Evolutionary conservation across 495 filamentous ascomycete species (phyloP).

Genomic region (Xylaria nigripes): DNA sequence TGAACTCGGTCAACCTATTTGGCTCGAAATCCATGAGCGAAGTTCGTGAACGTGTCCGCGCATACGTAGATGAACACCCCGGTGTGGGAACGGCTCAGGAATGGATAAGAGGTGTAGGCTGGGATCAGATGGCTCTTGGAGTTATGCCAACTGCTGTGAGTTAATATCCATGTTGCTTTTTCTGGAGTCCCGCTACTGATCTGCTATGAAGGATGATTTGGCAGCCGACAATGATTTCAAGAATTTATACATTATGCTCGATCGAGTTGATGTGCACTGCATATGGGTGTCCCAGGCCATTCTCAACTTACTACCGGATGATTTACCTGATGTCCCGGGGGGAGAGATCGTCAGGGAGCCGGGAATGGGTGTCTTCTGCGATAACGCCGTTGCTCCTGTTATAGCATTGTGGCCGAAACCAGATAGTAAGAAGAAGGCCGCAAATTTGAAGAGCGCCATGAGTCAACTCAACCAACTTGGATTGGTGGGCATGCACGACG

Average conservation of each 20-base stretch:
- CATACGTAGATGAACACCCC: conserved; percentile 36
- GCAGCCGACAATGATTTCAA: conserved; percentile 41
- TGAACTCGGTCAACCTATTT: conserved; percentile 53
- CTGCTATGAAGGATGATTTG: conserved; percentile 36
- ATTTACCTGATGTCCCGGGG: conserved; percentile 47
- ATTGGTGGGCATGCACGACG: conserved; percentile 55
- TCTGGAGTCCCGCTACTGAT: conserved; percentile 14
- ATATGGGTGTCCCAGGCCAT: conserved; percentile 55
- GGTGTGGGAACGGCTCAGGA: conserved; percentile 36
- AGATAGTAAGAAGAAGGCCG: conserved; percentile 35
- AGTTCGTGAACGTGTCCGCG: conserved; percentile 36
- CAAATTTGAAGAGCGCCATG: conserved; percentile 48
- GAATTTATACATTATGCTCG: conserved; percentile 55
- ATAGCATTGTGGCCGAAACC: conserved; percentile 47
- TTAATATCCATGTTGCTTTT: conserved; percentile 10
- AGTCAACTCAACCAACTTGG: conserved; percentile 49
- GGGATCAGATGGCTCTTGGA: conserved; percentile 56
- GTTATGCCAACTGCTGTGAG: conserved; percentile 54
- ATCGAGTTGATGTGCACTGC: conserved; percentile 59
- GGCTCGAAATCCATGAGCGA: conserved; percentile 43
- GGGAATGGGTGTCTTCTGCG: conserved; percentile 59
- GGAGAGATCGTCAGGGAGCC: conserved; percentile 50
- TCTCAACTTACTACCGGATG: conserved; percentile 43
- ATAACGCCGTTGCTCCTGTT: conserved; percentile 59
- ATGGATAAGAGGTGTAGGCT: conserved; percentile 56